A percentile compares a stretch with the other conserved stretches of the same genome.
These are phyloP conservation scores for Paraphaeosphaeria sporulosa DNA, from an alignment of 2,329 filamentous ascomycete species.

Conservation along the genomic window DNA sequence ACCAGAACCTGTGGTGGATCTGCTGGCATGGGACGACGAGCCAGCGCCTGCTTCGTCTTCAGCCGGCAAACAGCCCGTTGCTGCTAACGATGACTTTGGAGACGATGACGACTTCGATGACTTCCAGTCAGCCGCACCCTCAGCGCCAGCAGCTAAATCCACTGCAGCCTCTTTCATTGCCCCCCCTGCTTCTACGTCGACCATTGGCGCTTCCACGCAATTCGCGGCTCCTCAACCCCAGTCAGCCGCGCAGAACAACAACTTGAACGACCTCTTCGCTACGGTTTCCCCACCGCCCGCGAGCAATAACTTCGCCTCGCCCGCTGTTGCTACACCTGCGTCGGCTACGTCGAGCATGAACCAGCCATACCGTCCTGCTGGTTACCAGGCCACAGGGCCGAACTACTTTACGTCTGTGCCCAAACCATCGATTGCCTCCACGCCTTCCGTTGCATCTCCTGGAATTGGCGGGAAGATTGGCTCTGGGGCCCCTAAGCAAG, in stretches of 20 bases:
- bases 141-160: conserved; percentile 63
- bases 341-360: conserved; percentile 48
- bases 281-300: conserved; percentile 76
- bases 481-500: conserved; percentile 50
- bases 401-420: conserved; percentile 94
- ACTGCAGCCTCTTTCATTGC: conserved; percentile 59
- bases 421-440: conserved; percentile 44
- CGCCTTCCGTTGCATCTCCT: conserved; percentile 54
- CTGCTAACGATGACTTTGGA: conserved; percentile 54
- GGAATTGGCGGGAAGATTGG: conserved; percentile 49
- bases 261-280: conserved; percentile 81
- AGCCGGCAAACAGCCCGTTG: conserved; percentile 53
- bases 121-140: conserved; percentile 81
- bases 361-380: conserved; percentile 63
- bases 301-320: conserved; percentile 63
- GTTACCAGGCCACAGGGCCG: conserved; percentile 79
- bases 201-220: conserved; percentile 66
- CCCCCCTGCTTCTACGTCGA: conserved; percentile 56
- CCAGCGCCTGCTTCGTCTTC: conserved; percentile 60
- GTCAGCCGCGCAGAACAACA: conserved; percentile 80
- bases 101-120: conserved; percentile 96
- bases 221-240: conserved; percentile 85
- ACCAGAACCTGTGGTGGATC: conserved; percentile 80
- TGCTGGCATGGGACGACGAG: conserved; percentile 90
- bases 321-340: conserved; percentile 42